Base-by-base conservation (phyloP, 345 rosid species). In the Pelargonium nanum region DNA sequence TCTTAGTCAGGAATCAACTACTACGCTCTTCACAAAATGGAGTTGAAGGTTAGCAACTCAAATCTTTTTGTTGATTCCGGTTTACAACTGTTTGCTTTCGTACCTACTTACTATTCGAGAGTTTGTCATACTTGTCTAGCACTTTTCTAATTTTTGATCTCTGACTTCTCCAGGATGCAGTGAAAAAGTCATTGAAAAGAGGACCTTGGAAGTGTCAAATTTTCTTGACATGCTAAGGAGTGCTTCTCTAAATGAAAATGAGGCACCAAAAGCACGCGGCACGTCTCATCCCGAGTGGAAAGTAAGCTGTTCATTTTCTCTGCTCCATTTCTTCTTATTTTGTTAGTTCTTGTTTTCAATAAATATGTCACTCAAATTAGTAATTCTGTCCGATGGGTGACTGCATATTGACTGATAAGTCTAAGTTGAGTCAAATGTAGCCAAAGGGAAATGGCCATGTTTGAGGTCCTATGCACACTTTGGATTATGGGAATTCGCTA, bases 161-260 rank as follows among this genome's bases (percentile, higher is more conserved):
- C n/a, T 64, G 55, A 26, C 22, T 57, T 56, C 6, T 59, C 72
- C 80, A 94, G 93, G 66, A 55, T 83, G 73, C 64, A 70, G 66
- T 65, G 89, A 73, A 58, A 72, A 68, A 62, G 62, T 76, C 24
- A 53, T 90, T 61, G 83, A 84, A 64, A 83, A 65, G 65, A 86
- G 78, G 79, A 81, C 86, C 28, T 19, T 56, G 28, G 85, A 80
- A 56, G 81, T 90, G 50, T 86, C 84, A 4, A 69, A 68, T 73
- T 80, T 85, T 65, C 91, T 94, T 68, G 87, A 82, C 58, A 88
- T 86, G 89, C 75, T 94, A 70, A 83, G 97, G 76, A 94, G 96
- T 75, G 82, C 83, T 58, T 81, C 91, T 40, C 62, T 75, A 34
- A 34, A 34, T 24, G 76, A 71, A 20, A 77, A 75, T 53, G 78